phyloP scores from a whole-genome alignment of 306 rosid species.

The Cucumis melo region DNA sequence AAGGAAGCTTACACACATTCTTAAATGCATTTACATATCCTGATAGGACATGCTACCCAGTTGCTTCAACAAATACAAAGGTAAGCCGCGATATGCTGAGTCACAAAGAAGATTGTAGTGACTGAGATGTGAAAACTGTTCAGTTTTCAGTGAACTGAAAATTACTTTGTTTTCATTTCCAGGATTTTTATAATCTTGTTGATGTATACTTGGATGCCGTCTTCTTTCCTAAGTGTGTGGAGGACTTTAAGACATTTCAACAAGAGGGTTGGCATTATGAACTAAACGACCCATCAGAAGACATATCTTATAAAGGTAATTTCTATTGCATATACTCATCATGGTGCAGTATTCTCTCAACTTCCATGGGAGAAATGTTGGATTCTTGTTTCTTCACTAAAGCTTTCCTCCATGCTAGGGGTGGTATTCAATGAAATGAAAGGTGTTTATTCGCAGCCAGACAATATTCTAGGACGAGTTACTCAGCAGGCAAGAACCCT shows the following conservation, averaged over 20 bases:
- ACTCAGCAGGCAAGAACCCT: conserved; percentile 74
- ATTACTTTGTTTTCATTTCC: not conserved
- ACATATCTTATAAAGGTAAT: conserved; percentile 75
- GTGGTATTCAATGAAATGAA: conserved; percentile 99
- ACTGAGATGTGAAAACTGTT: not conserved
- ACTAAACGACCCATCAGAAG: conserved; percentile 85
- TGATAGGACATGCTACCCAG: conserved; percentile 93
- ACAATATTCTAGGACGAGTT: conserved; percentile 68
- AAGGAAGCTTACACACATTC: conserved; percentile 89
- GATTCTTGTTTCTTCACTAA: not conserved
- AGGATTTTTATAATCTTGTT: conserved; percentile 89
- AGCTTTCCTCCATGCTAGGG: conserved; percentile 35
- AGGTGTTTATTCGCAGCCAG: conserved; percentile 97
- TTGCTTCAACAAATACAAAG: conserved; percentile 90
- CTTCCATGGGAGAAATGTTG: not conserved
- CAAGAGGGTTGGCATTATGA: conserved; percentile 99
- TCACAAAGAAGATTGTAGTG: not conserved
- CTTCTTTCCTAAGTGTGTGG: conserved; percentile 86
- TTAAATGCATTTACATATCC: conserved; percentile 96
- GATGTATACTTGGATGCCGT: conserved; percentile 97
- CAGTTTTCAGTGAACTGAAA: not conserved
- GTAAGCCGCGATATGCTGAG: conserved; percentile 12
- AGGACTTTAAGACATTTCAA: conserved; percentile 76
- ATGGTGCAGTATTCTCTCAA: not conserved
- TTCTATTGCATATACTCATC: not conserved